Evolutionary conservation across 2,329 filamentous ascomycete genomes (phyloP).

Genomic region (Lecanosticta acicola): DNA sequence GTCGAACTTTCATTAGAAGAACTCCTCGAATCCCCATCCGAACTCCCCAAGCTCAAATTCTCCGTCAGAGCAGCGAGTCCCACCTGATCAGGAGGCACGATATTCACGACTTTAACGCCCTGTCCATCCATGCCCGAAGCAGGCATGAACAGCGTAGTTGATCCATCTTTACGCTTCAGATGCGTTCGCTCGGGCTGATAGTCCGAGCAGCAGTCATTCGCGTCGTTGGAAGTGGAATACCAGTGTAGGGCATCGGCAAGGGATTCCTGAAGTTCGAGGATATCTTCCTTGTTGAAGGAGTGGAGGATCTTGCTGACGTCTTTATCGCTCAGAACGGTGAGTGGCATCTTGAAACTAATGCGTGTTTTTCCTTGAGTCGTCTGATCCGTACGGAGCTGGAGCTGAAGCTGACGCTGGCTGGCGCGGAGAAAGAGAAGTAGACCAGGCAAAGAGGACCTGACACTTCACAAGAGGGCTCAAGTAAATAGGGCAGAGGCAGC

Average conservation of each 20-base stretch:
- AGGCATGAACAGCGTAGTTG: slow-evolving; percentile 63
- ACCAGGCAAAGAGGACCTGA: too few relatives aligned
- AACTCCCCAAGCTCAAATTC: slow-evolving; percentile 21
- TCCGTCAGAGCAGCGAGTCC: slow-evolving; percentile 23
- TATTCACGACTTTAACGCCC: slow-evolving; percentile 61
- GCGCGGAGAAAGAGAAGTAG: too few relatives aligned
- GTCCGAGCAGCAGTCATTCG: slow-evolving; percentile 51
- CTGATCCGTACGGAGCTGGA: too few relatives aligned
- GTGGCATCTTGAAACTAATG: slow-evolving; percentile 53
- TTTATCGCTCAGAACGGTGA: slow-evolving; percentile 54
- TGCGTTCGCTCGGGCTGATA: slow-evolving; percentile 59
- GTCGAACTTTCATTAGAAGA: too few relatives aligned
- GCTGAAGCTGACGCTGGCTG: too few relatives aligned
- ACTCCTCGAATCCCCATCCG: slow-evolving; percentile 19
- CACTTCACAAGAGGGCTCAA: too few relatives aligned
- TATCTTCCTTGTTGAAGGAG: slow-evolving; percentile 52
- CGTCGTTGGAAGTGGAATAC: slow-evolving; percentile 58
- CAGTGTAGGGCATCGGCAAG: slow-evolving; percentile 58
- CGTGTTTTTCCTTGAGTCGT: too few relatives aligned
- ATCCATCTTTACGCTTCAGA: slow-evolving; percentile 56
- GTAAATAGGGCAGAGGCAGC: too few relatives aligned
- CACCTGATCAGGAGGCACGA: slow-evolving; percentile 36
- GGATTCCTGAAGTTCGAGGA: slow-evolving; percentile 52
- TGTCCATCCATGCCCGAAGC: slow-evolving; percentile 55
- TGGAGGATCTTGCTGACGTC: slow-evolving; percentile 53